These are phyloP conservation scores for Ilyonectria destructans DNA, from an alignment of 2,329 filamentous ascomycete genomes.

Conservation along the genomic window DNA sequence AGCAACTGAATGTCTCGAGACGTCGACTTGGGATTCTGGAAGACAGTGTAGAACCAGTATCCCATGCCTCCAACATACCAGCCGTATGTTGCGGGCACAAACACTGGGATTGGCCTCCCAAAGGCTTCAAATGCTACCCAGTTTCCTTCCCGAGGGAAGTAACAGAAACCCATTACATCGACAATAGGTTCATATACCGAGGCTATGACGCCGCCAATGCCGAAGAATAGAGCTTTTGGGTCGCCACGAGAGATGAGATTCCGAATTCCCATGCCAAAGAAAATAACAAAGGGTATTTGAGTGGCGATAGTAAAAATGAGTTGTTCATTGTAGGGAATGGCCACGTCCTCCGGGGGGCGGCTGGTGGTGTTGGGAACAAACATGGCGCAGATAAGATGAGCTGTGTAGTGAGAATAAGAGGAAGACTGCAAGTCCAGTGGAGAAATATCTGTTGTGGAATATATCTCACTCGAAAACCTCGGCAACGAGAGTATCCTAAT, in stretches of 20 bases:
- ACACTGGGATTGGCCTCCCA: conserved; percentile 13
- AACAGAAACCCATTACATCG: conserved; percentile 17
- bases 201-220: conserved; percentile 11
- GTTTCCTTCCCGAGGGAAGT: conserved; percentile 15
- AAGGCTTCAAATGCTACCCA: conserved; percentile 20
- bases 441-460: background rate
- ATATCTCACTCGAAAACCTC: background rate
- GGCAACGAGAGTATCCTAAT: background rate
- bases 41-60: conserved; percentile 21
- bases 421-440: background rate
- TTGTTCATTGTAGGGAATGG: conserved; percentile 16
- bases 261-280: conserved; percentile 3
- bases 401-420: background rate
- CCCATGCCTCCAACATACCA: conserved; percentile 23
- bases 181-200: conserved; percentile 18
- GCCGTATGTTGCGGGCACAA: conserved; percentile 17
- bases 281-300: conserved; percentile 13
- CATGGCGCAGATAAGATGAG: background rate
- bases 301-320: conserved; percentile 20
- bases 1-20: conserved; percentile 1
- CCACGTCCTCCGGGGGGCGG: conserved; percentile 17
- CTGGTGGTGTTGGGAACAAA: conserved; percentile 19
- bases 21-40: conserved; percentile 9
- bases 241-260: conserved; percentile 11
- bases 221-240: conserved; percentile 15